These are phyloP conservation scores for Blastobotrys parvus DNA, from an alignment of 805 yeast genomes.

Conservation along the genomic window DNA sequence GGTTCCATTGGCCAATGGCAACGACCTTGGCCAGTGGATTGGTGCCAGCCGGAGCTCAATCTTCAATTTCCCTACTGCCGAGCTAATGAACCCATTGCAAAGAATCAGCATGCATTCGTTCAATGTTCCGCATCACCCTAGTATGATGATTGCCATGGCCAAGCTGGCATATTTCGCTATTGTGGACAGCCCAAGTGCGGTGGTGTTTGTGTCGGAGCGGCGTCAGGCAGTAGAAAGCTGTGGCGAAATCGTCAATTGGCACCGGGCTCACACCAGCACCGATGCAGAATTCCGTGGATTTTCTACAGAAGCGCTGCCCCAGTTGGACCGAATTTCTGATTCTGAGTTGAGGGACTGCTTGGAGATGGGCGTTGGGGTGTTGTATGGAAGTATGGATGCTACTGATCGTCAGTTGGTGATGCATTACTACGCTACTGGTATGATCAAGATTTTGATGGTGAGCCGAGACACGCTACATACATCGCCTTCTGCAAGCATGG, in stretches of 20 bases:
- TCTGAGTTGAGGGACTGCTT: constrained; percentile 25
- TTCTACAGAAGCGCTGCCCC: constrained; percentile 22
- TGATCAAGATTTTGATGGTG: constrained; percentile 49
- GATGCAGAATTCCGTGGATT: constrained; percentile 36
- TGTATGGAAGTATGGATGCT: constrained; percentile 47
- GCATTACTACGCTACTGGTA: constrained; percentile 41
- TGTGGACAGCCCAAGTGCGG: constrained; percentile 27
- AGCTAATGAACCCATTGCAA: constrained; percentile 47
- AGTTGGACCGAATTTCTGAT: constrained; percentile 42
- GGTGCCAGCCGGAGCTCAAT: constrained; percentile 54
- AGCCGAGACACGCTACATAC: constrained; percentile 47
- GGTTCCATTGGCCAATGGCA: constrained; percentile 61
- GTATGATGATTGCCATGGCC: constrained; percentile 43
- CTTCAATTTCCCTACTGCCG: constrained; percentile 63
- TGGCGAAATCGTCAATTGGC: constrained; percentile 32
- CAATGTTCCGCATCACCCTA: constrained; percentile 41
- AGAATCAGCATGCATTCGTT: constrained; percentile 41
- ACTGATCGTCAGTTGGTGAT: constrained; percentile 50
- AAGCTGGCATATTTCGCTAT: constrained; percentile 40
- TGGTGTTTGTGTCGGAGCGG: constrained; percentile 54
- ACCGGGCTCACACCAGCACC: constrained; percentile 26
- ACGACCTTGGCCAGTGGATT: constrained; percentile 81
- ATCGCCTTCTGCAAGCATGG: constrained; percentile 45
- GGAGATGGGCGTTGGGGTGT: constrained; percentile 58
- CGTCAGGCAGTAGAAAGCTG: constrained; percentile 47